phyloP scores from a whole-genome alignment of 163 green algal species.

The Scenedesmus sp. region DNA sequence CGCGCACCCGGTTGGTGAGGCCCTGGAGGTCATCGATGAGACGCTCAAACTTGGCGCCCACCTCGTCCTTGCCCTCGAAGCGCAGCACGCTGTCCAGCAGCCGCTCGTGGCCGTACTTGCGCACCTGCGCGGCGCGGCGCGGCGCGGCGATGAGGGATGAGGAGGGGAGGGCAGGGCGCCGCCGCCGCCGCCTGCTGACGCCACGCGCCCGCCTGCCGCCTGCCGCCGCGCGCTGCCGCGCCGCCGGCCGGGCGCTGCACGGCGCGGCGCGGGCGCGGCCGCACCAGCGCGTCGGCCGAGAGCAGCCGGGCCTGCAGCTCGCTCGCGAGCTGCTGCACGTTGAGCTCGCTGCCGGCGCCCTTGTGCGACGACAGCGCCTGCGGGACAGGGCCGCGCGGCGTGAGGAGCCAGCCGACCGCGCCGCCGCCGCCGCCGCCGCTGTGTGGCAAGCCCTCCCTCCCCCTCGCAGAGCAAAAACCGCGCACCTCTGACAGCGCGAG shows the following conservation, averaged over 20 bases:
- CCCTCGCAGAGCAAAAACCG: background rate
- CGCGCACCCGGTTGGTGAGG: background rate
- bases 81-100: constrained; percentile 20
- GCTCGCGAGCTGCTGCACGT: constrained; percentile 19
- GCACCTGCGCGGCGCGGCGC: too few species aligned
- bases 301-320: constrained; percentile 14
- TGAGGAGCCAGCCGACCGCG: background rate
- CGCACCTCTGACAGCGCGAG: constrained; percentile 42
- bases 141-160: too few species aligned
- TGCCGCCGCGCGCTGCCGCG: too few species aligned
- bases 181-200: too few species aligned
- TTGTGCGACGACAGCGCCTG: constrained; percentile 31
- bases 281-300: constrained; percentile 6
- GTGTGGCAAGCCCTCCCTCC: background rate
- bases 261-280: too few species aligned
- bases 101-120: constrained; percentile 38
- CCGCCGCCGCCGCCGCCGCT: background rate
- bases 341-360: background rate
- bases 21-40: constrained; percentile 14
- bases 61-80: constrained; percentile 11
- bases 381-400: background rate
- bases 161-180: too few species aligned
- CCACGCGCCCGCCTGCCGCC: too few species aligned
- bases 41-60: constrained; percentile 32
- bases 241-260: too few species aligned